Base-by-base conservation (phyloP, 208 protist genomes). In the Lotmaria passim region DNA sequence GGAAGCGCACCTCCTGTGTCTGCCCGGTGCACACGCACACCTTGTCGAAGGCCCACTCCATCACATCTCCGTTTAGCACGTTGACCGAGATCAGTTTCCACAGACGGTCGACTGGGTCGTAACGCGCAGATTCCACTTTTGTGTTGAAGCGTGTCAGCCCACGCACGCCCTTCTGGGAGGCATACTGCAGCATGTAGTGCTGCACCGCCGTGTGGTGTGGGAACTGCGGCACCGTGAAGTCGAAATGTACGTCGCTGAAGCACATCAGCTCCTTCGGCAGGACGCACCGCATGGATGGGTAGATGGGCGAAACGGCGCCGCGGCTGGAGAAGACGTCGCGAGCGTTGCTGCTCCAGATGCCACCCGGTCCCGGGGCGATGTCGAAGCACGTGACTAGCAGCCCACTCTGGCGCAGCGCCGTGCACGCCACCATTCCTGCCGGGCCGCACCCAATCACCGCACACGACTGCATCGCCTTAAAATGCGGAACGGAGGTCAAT, bases 51-150 rank as follows among this genome's bases (percentile, higher is more conserved):
- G 82, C 73, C 86, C 89, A 96, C 66, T 94, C 89, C 73, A 92
- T 87, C n/a, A 95, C 84, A 67, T 96, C 92, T 14, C 89, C 87
- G 52, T 84, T 94, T 46, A 82, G 67, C 21, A 95, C 73, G 63
- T 96, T 96, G n/a, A 96, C 88, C 5, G 92, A 92, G 41, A 93
- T 88, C 12, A 96, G 28, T 65, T 89, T 89, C 89, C 92, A 96
- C 55, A 85, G 30, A 2, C 58, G 47, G 39, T 74, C 75, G 11
- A 23, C 44, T 7, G 51, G 50, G 34, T 92, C 83, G 39, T 75
- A 86, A 2, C 89, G 92, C 7, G 82, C 80, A 7, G 88, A 93
- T 78, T 94, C 83, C 23, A 95, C 87, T 48, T 95, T 95, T 17
- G 92, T 95, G 78, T 95, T 94, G 79, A 93, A 95, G 7, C 92